Base-by-base conservation (phyloP, 441 rosid species). In the Lepidium campestre region DNA sequence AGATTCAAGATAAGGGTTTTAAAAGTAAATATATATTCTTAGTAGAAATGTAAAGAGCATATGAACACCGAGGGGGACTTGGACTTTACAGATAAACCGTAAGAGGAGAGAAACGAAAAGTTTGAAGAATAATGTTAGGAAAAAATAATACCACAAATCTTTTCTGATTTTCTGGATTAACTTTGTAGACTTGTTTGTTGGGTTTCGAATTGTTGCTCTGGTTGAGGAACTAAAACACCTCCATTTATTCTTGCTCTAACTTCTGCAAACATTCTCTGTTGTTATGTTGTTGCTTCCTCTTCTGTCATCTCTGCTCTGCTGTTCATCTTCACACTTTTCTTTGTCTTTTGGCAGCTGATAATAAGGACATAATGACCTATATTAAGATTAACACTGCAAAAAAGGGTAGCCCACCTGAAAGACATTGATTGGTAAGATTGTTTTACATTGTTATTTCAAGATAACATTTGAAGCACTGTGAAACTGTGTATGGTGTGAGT, bases 161-260 rank as follows among this genome's bases (percentile, higher is more conserved):
- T 29, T 29, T 31, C 3, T 4, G 46, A 44, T 7, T 9, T 44
- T 15, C 29, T 53, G n/a, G 25, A 67, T 68, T 68, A 74, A 70
- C 65, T 74, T 62, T 68, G 74, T 47, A 55, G 62, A 68, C 8
- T 74, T 34, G 73, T 22, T 19, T 68, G 78, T 40, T 68, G 65
- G 15, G 60, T 57, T 17, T 68, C 62, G 61, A 34, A 66, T 68
- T 34, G 29, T 41, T 68, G 73, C 3, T 73, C 74, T 6, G 73
- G 73, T 20, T 68, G 78, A 62, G 70, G 62, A 68, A 62, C 62
- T 7, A 71, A 60, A 10, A 81, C 78, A 35, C 83, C 92, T 4
- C 98, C 97, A 41, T 86, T 94, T 98, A 94, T 94, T 78, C 99
- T 85, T 9, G 99, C 99, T 13, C 99, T 87, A 49, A 98, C 99